These are phyloP conservation scores for Teratosphaeria gauchensis DNA, from an alignment of 2,329 filamentous ascomycete genomes.

Conservation along the genomic window DNA sequence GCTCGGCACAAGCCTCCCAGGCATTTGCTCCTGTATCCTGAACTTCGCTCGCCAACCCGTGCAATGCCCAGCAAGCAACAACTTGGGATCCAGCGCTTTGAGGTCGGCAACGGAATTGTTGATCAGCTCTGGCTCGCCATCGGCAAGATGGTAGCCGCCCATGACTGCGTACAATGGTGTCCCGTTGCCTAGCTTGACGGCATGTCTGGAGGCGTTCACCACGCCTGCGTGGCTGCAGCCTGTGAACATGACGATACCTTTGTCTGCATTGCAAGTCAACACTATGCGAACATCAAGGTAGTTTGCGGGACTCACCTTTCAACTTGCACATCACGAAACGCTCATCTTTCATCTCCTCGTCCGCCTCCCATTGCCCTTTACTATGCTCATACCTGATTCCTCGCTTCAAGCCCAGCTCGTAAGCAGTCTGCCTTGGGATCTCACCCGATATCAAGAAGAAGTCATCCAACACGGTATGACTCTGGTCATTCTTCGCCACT, in stretches of 20 bases:
- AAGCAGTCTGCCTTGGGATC: constrained; percentile 17
- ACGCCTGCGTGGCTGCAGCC: constrained; percentile 22
- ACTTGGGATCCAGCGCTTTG: constrained; percentile 12
- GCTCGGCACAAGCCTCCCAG: constrained; percentile 17
- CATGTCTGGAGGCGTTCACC: constrained; percentile 17
- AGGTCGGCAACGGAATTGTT: constrained; percentile 13
- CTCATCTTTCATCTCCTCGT: constrained; percentile 16
- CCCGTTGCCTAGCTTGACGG: constrained; percentile 12
- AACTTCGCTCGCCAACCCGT: constrained; percentile 23
- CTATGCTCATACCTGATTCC: constrained; percentile 11
- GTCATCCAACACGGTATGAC: constrained; percentile 14
- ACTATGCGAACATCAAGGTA: not conserved
- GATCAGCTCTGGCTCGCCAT: constrained; percentile 15
- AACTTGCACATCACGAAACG: constrained; percentile 20
- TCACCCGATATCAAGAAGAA: constrained; percentile 18
- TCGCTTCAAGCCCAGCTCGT: constrained; percentile 17
- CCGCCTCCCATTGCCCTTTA: constrained; percentile 12
- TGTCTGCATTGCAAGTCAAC: constrained; percentile 7
- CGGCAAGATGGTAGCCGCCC: constrained; percentile 22
- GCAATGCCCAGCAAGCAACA: constrained; percentile 19
- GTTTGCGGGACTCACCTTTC: constrained; percentile 13
- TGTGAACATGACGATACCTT: constrained; percentile 21
- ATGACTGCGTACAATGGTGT: constrained; percentile 20
- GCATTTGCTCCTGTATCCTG: constrained; percentile 16
- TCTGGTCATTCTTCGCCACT: constrained; percentile 13